Evolutionary conservation across 2,329 filamentous ascomycete species (phyloP), one percentile per base, ranked within the genome.

Genomic region (Aspergillus sojae): DNA sequence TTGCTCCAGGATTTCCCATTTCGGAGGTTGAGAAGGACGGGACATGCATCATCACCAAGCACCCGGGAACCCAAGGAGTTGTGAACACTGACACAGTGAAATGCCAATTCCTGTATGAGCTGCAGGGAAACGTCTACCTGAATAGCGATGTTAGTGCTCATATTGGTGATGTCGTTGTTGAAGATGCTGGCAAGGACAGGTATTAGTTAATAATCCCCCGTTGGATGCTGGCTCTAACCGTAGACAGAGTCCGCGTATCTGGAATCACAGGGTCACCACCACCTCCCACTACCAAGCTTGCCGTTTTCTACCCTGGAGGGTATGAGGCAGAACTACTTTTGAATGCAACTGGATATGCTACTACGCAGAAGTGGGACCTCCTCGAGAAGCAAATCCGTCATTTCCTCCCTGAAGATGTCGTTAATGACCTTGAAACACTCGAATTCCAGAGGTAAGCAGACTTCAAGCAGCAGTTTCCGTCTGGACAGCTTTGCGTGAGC

Each of bases 231-330:
- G 26, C 9, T n/a, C 14, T 21, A 28, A 57, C 45, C 0, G 41
- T 28, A 43, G 21, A 23, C 52, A 76, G 80, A 1, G 80, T 84
- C 0, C 71, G 67, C 12, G 74, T 85, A 0, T 77, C 74, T 0
- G 81, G 81, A 0, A 73, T 81, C 23, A 77, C 66, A 23, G 83
- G 83, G 0, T 63, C 68, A 1, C 77, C 80, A 0, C 83, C 83
- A 2, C 83, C 83, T 0, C 77, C 82, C 1, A 85, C 83, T 0
- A 85, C 83, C 1, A 85, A 85, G 66, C 75, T 83, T 7, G 83
- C 82, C n/a, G 76, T 85, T 19, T 84, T 82, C 64, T 84, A 83
- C 62, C 72, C 76, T 10, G 83, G 79, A 9, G 83, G 83, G 0
- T 85, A 78, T 62, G 80, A 85, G 68, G 76, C 76, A 2, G 78